A percentile compares a stretch with the other conserved stretches of the same genome.
Conservation (phyloP, 2,329 filamentous ascomycete genomes). For the Botrytis deweyae region DNA sequence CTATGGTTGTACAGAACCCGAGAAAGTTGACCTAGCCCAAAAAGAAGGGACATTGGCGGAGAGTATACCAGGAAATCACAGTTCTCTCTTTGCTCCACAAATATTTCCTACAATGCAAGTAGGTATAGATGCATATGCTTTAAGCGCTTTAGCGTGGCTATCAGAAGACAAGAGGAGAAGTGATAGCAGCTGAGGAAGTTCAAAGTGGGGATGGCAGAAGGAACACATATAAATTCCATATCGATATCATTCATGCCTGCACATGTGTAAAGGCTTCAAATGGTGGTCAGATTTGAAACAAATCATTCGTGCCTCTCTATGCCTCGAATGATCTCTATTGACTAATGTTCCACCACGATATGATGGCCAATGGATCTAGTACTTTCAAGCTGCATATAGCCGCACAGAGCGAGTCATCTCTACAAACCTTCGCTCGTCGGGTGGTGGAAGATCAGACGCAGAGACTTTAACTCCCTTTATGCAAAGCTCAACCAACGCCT, state of each 20-base stretch:
- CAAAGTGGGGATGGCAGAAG: not conserved
- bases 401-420: not conserved
- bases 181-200: not conserved
- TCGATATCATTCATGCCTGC: not conserved
- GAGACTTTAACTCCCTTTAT: too few relatives aligned
- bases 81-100: not conserved
- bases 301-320: not conserved
- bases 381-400: not conserved
- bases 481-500: too few relatives aligned
- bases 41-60: slow-evolving; percentile 47
- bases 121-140: not conserved
- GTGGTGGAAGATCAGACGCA: not conserved
- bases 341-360: not conserved
- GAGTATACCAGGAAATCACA: slow-evolving; percentile 24
- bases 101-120: not conserved
- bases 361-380: not conserved
- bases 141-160: not conserved
- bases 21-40: slow-evolving; percentile 50
- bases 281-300: not conserved
- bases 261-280: not conserved
- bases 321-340: not conserved
- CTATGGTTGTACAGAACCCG: slow-evolving; percentile 53
- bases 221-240: not conserved
- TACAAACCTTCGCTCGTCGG: not conserved
- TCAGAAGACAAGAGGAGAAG: not conserved